Percentiles rank a stretch among this genome's conserved stretches.
phyloP scores from a whole-genome alignment of 2,329 filamentous ascomycete genomes.

The Aspergillus sp. region DNA sequence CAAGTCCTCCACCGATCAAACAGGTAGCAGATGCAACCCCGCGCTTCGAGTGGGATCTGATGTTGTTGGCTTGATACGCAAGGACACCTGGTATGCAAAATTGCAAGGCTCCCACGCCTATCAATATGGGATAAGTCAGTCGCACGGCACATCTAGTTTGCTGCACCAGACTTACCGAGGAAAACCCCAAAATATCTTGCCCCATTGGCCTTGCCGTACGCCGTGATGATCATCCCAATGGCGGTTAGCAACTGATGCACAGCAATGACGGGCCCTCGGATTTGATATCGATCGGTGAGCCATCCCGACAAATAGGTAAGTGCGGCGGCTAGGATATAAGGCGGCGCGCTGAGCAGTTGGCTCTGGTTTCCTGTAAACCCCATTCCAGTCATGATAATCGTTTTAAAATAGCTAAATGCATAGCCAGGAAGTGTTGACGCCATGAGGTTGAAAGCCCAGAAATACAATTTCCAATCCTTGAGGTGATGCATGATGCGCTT shows the following conservation, averaged over 20 bases:
- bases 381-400: slow-evolving; percentile 45
- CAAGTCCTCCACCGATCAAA: slow-evolving; percentile 34
- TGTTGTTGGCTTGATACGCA: slow-evolving; percentile 39
- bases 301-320: slow-evolving; percentile 34
- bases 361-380: slow-evolving; percentile 38
- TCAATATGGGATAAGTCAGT: not conserved
- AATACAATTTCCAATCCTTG: slow-evolving; percentile 43
- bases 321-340: slow-evolving; percentile 42
- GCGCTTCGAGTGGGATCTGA: slow-evolving; percentile 35
- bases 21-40: slow-evolving; percentile 34
- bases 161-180: slow-evolving; percentile 9
- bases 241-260: slow-evolving; percentile 20
- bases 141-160: too few species aligned
- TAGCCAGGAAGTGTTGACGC: slow-evolving; percentile 38
- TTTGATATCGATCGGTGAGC: slow-evolving; percentile 20
- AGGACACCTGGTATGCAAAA: slow-evolving; percentile 35
- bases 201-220: slow-evolving; percentile 14
- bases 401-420: slow-evolving; percentile 44
- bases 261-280: slow-evolving; percentile 19
- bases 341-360: slow-evolving; percentile 40
- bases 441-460: slow-evolving; percentile 41
- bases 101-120: slow-evolving; percentile 33
- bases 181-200: slow-evolving; percentile 19
- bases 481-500: slow-evolving; percentile 32
- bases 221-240: slow-evolving; percentile 20